These are phyloP conservation scores for Schizophyllum amplum DNA, from an alignment of 1,284 basidiomycete species.

Conservation along the genomic window DNA sequence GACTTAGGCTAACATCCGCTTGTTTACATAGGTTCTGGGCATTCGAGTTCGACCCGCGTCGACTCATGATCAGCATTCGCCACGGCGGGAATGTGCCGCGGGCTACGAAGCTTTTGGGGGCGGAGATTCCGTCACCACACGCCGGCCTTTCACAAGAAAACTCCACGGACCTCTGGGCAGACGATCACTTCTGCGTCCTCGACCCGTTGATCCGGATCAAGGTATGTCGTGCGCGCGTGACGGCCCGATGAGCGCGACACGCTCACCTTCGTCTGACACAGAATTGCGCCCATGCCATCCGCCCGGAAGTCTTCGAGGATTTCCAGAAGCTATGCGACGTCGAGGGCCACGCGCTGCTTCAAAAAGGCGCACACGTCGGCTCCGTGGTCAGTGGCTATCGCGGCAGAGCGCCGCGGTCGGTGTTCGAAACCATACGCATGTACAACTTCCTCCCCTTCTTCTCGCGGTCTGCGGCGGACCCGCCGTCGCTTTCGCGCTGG, in stretches of 20 bases:
- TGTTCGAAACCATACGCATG: too few relatives aligned
- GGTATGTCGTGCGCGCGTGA: constrained; percentile 20
- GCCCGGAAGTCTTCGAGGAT: background rate
- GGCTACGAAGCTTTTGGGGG: constrained; percentile 4
- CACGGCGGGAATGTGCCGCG: constrained; percentile 28
- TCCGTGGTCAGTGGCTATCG: too few relatives aligned
- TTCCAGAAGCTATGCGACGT: too few relatives aligned
- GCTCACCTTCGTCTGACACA: background rate
- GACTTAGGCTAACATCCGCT: background rate
- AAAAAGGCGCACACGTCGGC: too few relatives aligned
- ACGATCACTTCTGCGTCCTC: constrained; percentile 21
- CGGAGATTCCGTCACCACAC: constrained; percentile 13
- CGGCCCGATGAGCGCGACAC: background rate
- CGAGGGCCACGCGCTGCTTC: too few relatives aligned
- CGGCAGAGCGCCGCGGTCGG: too few relatives aligned
- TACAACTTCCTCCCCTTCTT: too few relatives aligned
- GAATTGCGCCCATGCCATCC: background rate
- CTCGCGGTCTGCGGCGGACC: too few relatives aligned
- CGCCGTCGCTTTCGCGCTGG: too few relatives aligned
- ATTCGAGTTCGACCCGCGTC: constrained; percentile 25
- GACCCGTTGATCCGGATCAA: constrained; percentile 43
- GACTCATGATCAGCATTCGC: constrained; percentile 29
- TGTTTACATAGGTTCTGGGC: constrained; percentile 35
- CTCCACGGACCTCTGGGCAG: constrained; percentile 8
- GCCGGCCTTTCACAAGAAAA: too few relatives aligned